Base-by-base conservation (phyloP, 2,329 filamentous ascomycete genomes). In the Gaeumannomyces sp. region DNA sequence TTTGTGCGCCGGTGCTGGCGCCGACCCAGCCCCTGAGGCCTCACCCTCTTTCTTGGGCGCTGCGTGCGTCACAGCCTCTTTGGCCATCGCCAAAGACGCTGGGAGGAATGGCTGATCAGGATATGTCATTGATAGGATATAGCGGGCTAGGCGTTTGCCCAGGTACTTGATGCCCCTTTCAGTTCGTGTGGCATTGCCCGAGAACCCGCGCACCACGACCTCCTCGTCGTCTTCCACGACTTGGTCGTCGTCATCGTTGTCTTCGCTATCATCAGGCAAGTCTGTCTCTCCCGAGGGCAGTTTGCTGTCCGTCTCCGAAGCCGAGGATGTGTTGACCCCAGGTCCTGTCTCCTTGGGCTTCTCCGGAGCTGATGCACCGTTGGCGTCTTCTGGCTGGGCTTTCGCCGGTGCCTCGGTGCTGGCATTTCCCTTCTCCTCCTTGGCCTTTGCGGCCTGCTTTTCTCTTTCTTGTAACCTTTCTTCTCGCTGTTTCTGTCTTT, bases 131-230 rank as follows among this genome's bases (percentile, higher is more conserved):
- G 89, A 85, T 59, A 99, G 81, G 35, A 98, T 86, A 74, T 94
- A 96, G 79, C 93, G 93, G 27, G 95, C 95, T 31, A 99, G 84
- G 62, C 95, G 86, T 75, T 98, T 98, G 27, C 95, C 95, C 6
- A 99, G 85, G 75, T 97, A 99, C 75, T 98, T 97, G 72, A 99
- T 98, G 22, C 95, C 95, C 68, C 89, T 88, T 77, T 99, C 95
- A 2, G 95, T 99, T 65, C 90, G 89, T 45, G 92, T 92, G 10
- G 91, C 92, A 75, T 98, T 98, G 60, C 92, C 93, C 8, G 89
- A 87, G 73, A 94, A 98, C 2, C 94, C 94, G 68, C 94, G 84
- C 3, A 97, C 94, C 70, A 98, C 88, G 19, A 97, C 89, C 73
- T 96, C 86, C 71, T 95, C 91, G 53, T 93, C 89, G 33, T 92